phyloP scores from a whole-genome alignment of 2,329 filamentous ascomycete genomes.

The Stemphylium beticola region DNA sequence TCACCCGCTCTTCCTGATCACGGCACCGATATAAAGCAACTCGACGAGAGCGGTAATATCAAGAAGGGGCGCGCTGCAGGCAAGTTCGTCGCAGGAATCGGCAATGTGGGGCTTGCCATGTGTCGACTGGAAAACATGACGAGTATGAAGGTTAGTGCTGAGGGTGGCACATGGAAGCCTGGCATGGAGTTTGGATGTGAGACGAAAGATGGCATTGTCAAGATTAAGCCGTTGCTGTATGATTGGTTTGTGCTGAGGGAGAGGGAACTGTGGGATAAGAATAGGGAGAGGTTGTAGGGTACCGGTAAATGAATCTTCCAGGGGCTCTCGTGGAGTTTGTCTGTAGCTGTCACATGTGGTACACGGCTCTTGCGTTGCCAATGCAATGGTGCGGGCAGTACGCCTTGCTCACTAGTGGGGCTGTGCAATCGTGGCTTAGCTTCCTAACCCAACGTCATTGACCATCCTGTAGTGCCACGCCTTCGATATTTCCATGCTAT shows the following conservation, averaged over 20 bases:
- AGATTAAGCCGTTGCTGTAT: constrained; percentile 72
- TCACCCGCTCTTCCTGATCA: constrained; percentile 45
- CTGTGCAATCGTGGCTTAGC: constrained; percentile 34
- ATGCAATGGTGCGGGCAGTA: neutral
- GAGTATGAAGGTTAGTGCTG: constrained; percentile 73
- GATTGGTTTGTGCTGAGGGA: constrained; percentile 67
- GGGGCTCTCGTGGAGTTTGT: neutral
- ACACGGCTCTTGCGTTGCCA: neutral
- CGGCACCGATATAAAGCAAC: constrained; percentile 61
- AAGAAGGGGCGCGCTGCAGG: constrained; percentile 71
- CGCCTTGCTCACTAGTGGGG: constrained; percentile 18
- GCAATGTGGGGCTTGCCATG: constrained; percentile 84
- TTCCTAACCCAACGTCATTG: constrained; percentile 8
- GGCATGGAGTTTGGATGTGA: constrained; percentile 58
- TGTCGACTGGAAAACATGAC: constrained; percentile 94
- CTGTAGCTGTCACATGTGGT: neutral
- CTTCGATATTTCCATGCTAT: neutral
- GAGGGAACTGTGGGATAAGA: constrained; percentile 39
- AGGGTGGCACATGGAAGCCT: constrained; percentile 65
- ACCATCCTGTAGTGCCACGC: neutral
- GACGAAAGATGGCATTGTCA: constrained; percentile 31
- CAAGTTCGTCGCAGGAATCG: constrained; percentile 78
- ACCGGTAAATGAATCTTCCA: neutral
- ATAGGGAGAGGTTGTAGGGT: constrained; percentile 21
- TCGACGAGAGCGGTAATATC: constrained; percentile 50